Evolutionary conservation across 2,329 filamentous ascomycete genomes (phyloP).

Genomic region (Pseudocercospora fuligena): DNA sequence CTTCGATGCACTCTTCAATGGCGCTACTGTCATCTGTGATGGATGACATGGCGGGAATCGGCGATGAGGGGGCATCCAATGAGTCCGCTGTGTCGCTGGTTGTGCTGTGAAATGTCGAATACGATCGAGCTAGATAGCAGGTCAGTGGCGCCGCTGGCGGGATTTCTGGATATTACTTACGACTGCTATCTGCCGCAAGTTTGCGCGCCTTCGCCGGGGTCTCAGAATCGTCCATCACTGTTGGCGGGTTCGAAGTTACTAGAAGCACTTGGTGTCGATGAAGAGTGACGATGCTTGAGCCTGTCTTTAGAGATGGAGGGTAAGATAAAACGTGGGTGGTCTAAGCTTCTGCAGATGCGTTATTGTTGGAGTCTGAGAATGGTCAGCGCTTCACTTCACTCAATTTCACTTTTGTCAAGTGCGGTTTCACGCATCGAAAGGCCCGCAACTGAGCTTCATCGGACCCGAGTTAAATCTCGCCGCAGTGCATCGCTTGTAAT

Average conservation of each 20-base stretch:
- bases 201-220: constrained; percentile 3
- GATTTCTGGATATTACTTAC: background rate
- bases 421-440: background rate
- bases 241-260: background rate
- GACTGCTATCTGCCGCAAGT: background rate
- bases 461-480: background rate
- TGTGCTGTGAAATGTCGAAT: background rate
- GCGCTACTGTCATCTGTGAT: background rate
- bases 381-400: background rate
- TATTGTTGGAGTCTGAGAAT: background rate
- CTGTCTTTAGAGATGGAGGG: no score
- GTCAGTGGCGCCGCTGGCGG: background rate
- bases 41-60: background rate
- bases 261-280: background rate
- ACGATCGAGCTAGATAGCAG: background rate
- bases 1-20: background rate
- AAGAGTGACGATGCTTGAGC: background rate
- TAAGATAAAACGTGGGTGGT: background rate
- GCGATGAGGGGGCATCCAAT: background rate
- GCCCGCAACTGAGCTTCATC: background rate
- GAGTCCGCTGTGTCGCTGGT: background rate
- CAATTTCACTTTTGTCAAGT: background rate
- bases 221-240: background rate
- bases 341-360: background rate
- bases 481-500: background rate